Conservation (phyloP, 352 stramenopile genomes). For the Globisporangium nagaii region DNA sequence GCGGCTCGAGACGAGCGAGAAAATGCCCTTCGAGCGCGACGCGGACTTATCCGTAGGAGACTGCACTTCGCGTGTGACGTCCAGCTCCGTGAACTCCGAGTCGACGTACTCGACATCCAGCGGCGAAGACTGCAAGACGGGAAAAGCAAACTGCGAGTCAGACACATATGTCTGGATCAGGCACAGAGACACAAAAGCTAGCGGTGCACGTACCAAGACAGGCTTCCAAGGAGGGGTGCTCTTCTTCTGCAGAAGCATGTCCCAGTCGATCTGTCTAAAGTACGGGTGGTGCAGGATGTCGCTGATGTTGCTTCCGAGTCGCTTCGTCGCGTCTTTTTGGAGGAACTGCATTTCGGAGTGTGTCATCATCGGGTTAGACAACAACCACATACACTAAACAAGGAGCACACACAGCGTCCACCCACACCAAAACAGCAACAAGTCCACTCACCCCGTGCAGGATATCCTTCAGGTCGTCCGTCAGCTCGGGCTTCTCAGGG, state of each 20-base stretch:
- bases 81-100: slow-evolving; percentile 79
- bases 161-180: background rate
- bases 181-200: background rate
- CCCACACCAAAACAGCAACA: background rate
- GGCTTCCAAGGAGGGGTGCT: slow-evolving; percentile 85
- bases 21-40: slow-evolving; percentile 72
- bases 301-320: slow-evolving; percentile 83
- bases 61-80: slow-evolving; percentile 76
- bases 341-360: slow-evolving; percentile 61
- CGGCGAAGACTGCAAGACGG: slow-evolving; percentile 42
- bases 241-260: slow-evolving; percentile 79
- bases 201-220: slow-evolving; percentile 32
- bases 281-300: slow-evolving; percentile 82
- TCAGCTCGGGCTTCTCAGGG: slow-evolving; percentile 59
- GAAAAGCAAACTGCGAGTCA: background rate
- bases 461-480: slow-evolving; percentile 76
- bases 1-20: slow-evolving; percentile 74
- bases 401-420: background rate
- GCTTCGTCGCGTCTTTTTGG: slow-evolving; percentile 84
- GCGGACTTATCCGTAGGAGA: slow-evolving; percentile 79
- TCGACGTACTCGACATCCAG: slow-evolving; percentile 87
- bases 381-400: background rate
- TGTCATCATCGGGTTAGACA: no score
- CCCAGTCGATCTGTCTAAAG: slow-evolving; percentile 81
- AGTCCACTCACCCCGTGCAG: slow-evolving; percentile 41